Conservation (phyloP, 306 rosid genomes). For the Cucurbita ficifolia region DNA sequence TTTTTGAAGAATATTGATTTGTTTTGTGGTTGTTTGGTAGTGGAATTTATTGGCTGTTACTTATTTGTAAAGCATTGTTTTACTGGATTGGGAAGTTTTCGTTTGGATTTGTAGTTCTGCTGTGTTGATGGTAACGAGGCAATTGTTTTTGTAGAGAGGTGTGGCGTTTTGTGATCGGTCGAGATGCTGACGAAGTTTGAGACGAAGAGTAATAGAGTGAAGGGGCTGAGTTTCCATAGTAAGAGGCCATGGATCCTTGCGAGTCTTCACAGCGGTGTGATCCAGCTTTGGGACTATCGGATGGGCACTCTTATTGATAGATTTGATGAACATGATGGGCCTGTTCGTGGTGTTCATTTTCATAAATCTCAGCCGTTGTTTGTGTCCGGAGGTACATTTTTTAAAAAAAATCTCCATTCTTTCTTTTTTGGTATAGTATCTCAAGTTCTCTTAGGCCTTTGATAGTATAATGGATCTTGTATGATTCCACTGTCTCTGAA, state of each 20-base stretch:
- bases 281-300: slow-evolving; percentile 97
- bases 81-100: not conserved
- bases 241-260: slow-evolving; percentile 98
- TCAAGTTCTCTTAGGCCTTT: not conserved
- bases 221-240: slow-evolving; percentile 89
- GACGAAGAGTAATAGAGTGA: slow-evolving; percentile 95
- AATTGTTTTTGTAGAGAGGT: slow-evolving; percentile 12
- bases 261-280: slow-evolving; percentile 99
- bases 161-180: slow-evolving; percentile 8
- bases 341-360: slow-evolving; percentile 92
- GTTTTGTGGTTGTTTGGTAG: too few relatives aligned
- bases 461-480: not conserved
- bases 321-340: slow-evolving; percentile 97
- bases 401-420: not conserved
- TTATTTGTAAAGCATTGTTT: not conserved
- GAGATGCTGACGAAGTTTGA: slow-evolving; percentile 96
- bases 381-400: slow-evolving; percentile 73
- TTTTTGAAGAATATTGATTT: too few relatives aligned
- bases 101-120: not conserved
- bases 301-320: slow-evolving; percentile 93
- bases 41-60: too few relatives aligned
- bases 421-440: not conserved
- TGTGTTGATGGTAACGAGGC: not conserved
- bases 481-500: not conserved
- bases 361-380: slow-evolving; percentile 92